Evolutionary conservation across 1,139 yeast species (phyloP), one percentile per base, ranked within the genome.

Genomic region (Geotrichum macrosporum): DNA sequence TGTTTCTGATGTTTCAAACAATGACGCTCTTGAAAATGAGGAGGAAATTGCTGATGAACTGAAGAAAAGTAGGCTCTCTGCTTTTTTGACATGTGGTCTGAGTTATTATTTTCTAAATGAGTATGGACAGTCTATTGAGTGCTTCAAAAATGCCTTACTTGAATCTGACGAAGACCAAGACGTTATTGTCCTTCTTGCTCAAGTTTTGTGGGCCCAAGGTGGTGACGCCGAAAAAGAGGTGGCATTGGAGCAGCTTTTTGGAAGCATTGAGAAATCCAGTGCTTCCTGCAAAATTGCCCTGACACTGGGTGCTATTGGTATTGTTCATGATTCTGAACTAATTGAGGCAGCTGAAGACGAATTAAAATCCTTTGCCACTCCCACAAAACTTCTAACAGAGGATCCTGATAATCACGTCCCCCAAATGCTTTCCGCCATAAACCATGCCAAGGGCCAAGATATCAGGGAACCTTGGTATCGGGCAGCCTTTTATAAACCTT

Each of bases 251-350:
- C 71, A 69, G 56, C 57, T 70, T 13, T 69, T 62, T 57, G 73
- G 76, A 10, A 78, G 75, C 58, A 77, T 88, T 40, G 83, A 77
- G 52, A 72, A 68, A 12, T 67, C 77, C 48, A 95, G 94, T 0
- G 58, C 67, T 1, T 71, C 84, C 1, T 66, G 86, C 39, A 62
- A 78, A 26, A 78, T 85, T 6, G 80, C 85, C 0, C 64, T 88
- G 45, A 77, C 88, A 0, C 70, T 89, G 39, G 96, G 95, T 4
- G 92, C 94, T 0, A 80, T 89, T 36, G 80, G 94, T 0, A 63
- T 89, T 4, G 72, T 78, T 13, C 88, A 85, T 44, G 68, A 76
- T 41, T 69, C 79, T 54, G 71, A 69, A 0, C 87, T 84, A 54
- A 67, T 77, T 38, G 76, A 72, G 1, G 81, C 94, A 0, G 75